phyloP scores from a whole-genome alignment of 108 stramenopile genomes.

The Conticribra guillardii region DNA sequence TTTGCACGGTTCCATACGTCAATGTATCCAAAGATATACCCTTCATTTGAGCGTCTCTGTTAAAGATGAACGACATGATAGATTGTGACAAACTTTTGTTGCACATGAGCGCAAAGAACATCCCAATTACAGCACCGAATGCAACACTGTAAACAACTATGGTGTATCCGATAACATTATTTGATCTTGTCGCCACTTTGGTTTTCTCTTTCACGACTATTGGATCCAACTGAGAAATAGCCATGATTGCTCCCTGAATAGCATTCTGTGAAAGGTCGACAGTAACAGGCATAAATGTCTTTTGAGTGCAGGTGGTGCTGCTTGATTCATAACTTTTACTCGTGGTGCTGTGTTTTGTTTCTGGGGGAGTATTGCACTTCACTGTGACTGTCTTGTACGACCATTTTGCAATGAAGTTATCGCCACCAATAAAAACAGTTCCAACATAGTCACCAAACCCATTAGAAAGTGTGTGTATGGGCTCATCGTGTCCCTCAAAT shows the following conservation, averaged over 20 bases:
- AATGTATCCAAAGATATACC: constrained; percentile 88
- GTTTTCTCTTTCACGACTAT: constrained; percentile 31
- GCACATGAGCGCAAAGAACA: constrained; percentile 80
- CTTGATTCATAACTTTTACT: constrained; percentile 22
- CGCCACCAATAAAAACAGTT: constrained; percentile 91
- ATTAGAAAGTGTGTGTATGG: constrained; percentile 87
- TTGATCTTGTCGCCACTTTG: constrained; percentile 18
- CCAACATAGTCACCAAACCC: constrained; percentile 83
- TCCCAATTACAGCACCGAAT: constrained; percentile 79
- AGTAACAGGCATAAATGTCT: constrained; percentile 68
- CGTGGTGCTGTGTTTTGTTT: constrained; percentile 34
- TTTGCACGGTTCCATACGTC: constrained; percentile 76
- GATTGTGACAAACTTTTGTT: constrained; percentile 71
- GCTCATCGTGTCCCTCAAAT: constrained; percentile 89
- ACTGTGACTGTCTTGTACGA: constrained; percentile 64
- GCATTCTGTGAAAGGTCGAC: constrained; percentile 65
- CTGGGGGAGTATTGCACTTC: constrained; percentile 28
- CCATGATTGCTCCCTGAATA: constrained; percentile 85
- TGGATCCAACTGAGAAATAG: constrained; percentile 83
- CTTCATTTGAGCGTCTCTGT: constrained; percentile 61
- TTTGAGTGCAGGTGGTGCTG: constrained; percentile 42
- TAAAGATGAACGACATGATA: constrained; percentile 61
- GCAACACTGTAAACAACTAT: constrained; percentile 82
- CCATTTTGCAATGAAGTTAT: constrained; percentile 88
- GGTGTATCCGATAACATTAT: constrained; percentile 62